Conservation (phyloP, 495 filamentous ascomycete species). For the Articulospora tetracladia region DNA sequence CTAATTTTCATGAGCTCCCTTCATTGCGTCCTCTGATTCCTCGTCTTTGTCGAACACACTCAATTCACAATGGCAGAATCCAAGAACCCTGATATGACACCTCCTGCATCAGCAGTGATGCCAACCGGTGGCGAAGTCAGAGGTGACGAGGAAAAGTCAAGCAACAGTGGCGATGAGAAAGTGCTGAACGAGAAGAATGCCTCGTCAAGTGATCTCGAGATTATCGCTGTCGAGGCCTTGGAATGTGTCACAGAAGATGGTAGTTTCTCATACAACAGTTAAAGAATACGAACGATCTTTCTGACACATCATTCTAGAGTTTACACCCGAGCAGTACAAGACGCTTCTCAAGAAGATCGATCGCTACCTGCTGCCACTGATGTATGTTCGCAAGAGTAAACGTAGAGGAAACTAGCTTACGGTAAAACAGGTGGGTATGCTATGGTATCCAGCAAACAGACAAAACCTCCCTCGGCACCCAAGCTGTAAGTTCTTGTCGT, state of each 20-base stretch:
- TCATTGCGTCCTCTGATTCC: no score
- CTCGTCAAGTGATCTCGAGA: background rate
- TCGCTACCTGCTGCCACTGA: slow-evolving; percentile 4
- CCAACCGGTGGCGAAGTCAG: background rate
- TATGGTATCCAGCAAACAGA: slow-evolving; percentile 6
- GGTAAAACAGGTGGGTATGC: background rate
- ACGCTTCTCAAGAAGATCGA: slow-evolving; percentile 3
- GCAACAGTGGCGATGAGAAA: background rate
- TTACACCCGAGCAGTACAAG: background rate
- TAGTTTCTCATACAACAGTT: background rate
- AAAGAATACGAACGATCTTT: no score
- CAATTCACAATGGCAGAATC: background rate
- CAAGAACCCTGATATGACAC: background rate
- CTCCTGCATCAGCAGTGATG: background rate
- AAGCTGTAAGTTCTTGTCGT: slow-evolving; percentile 3
- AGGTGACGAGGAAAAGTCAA: background rate
- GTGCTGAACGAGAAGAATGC: background rate
- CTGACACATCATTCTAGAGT: background rate
- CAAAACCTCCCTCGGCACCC: slow-evolving; percentile 2
- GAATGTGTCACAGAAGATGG: background rate
- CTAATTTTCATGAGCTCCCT: no score
- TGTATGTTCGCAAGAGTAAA: background rate
- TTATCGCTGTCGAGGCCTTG: background rate
- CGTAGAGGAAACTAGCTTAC: background rate
- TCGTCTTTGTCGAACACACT: background rate